Evolutionary conservation across 2,329 filamentous ascomycete genomes (phyloP).

Genomic region (Neofusicoccum sp.): DNA sequence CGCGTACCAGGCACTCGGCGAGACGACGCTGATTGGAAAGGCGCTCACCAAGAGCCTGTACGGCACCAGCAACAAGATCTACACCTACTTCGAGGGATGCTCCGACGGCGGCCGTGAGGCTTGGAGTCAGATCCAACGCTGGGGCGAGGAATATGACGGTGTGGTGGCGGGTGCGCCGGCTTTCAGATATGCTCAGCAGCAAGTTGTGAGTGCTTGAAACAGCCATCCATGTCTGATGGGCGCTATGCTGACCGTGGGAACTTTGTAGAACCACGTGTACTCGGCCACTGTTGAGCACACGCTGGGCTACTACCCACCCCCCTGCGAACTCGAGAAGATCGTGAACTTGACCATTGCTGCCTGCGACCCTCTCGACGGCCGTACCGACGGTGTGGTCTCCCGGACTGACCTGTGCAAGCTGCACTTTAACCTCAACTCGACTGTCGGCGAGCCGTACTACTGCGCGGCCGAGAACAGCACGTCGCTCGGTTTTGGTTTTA

Average conservation of each 20-base stretch:
- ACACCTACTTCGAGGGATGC: constrained; percentile 58
- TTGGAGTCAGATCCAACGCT: constrained; percentile 56
- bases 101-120: constrained; percentile 57
- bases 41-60: constrained; percentile 47
- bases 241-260: background rate
- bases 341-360: constrained; percentile 57
- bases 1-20: constrained; percentile 54
- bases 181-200: constrained; percentile 50
- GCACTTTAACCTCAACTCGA: constrained; percentile 49
- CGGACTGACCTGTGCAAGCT: constrained; percentile 53
- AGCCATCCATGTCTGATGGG: background rate
- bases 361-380: constrained; percentile 60
- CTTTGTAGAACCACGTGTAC: constrained; percentile 40
- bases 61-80: constrained; percentile 32
- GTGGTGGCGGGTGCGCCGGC: constrained; percentile 52
- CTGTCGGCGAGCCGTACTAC: constrained; percentile 51
- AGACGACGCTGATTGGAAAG: constrained; percentile 55
- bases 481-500: constrained; percentile 26
- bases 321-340: constrained; percentile 54
- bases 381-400: constrained; percentile 57
- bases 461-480: constrained; percentile 37
- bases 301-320: constrained; percentile 45
- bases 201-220: constrained; percentile 32
- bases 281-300: constrained; percentile 44
- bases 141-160: constrained; percentile 52